Evolutionary conservation across 2,329 filamentous ascomycete genomes (phyloP), one percentile per base, ranked within the genome.

Genomic region (Botrytis hyacinthi): DNA sequence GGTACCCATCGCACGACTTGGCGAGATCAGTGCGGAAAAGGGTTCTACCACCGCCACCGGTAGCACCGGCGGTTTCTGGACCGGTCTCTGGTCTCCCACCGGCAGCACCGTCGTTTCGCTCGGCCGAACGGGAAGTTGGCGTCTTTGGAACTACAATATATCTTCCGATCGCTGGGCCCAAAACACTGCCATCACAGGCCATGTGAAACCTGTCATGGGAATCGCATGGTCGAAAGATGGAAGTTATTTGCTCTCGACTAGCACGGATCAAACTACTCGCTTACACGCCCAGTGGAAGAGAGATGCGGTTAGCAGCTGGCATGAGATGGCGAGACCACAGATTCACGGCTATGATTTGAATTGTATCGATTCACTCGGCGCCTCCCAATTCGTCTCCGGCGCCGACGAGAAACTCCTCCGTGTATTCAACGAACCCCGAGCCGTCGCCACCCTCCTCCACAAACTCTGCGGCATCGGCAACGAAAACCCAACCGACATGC

Each of bases 261-360:
- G 94, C 80, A 89, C 90, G 12, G 96, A 99, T 83, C 96, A 99
- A 83, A 99, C 96, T 0, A 97, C 95, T 4, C 88, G 96, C 67
- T 86, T 98, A 32, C 93, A 95, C 81, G 92, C 93, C 1, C 85
- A 90, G 79, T 98, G 95, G 96, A 87, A 87, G 74, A 85, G 85
- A 29, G 74, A 77, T 54, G 44, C 82, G 82, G 78, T 80, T 4
- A 79, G 78, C 20, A 94, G 93, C 18, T 99, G 96, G 96, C 95
- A 98, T 82, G 96, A 99, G 82, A 94, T 98, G 85, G 92, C 95
- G 1, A 87, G 96, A 68, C 96, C 96, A 6, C 96, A 99, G 81
- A 99, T 99, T 76, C 96, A 99, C 81, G 96, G 96, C 54, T 99
- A 99, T 82, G 95, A 99, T 81, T 87, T 99, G 72, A 99, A 98